Evolutionary conservation across 2,329 filamentous ascomycete genomes (phyloP).

Genomic region (Chaetomiaceae sp.): DNA sequence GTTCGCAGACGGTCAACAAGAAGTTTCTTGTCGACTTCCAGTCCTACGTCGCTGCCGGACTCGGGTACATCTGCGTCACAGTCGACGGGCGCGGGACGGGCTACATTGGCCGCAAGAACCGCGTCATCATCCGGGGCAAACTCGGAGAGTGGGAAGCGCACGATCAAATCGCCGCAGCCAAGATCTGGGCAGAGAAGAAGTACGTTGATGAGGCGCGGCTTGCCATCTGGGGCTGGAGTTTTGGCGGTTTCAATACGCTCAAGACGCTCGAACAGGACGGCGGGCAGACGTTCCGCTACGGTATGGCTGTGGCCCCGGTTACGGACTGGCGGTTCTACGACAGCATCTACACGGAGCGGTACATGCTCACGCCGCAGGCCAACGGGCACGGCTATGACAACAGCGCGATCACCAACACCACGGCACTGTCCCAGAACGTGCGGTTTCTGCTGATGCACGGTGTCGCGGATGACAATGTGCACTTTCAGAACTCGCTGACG

Average conservation of each 20-base stretch:
- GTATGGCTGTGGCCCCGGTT: conserved; percentile 97
- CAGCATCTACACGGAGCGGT: conserved; percentile 89
- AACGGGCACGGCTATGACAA: conserved; percentile 74
- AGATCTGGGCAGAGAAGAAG: conserved; percentile 72
- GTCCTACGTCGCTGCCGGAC: conserved; percentile 74
- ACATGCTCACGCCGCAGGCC: conserved; percentile 90
- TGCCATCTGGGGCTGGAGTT: conserved; percentile 98
- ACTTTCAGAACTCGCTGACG: conserved; percentile 88
- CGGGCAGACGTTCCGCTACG: conserved; percentile 87
- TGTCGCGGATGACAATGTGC: conserved; percentile 94
- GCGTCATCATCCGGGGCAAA: conserved; percentile 76
- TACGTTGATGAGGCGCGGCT: conserved; percentile 81
- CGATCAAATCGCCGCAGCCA: conserved; percentile 88
- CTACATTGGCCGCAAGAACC: conserved; percentile 77
- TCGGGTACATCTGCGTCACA: conserved; percentile 92
- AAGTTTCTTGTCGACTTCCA: conserved; percentile 84
- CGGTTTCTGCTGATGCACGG: conserved; percentile 96
- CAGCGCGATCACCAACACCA: conserved; percentile 68
- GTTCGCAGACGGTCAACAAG: conserved; percentile 83
- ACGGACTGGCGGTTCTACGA: conserved; percentile 98
- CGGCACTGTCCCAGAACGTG: conserved; percentile 68
- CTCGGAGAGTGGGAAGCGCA: conserved; percentile 79
- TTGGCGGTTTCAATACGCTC: conserved; percentile 89
- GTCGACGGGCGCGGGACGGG: conserved; percentile 93
- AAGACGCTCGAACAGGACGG: conserved; percentile 92